A percentile compares a stretch with the other conserved stretches of the same genome.
Evolutionary conservation across 305 asterid genomes (phyloP).

Genomic region (Solanum hybrid): DNA sequence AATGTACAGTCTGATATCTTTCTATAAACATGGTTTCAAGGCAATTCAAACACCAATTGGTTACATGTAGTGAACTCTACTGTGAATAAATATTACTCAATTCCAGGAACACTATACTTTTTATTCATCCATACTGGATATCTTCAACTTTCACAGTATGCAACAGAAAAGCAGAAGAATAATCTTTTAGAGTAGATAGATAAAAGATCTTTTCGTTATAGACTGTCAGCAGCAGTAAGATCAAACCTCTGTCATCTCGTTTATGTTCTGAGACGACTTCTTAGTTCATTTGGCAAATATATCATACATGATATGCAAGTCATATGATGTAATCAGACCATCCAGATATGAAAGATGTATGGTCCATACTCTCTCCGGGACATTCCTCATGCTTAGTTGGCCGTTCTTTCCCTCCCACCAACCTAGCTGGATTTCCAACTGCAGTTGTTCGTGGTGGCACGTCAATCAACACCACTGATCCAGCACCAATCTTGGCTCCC

Average conservation of each 20-base stretch:
- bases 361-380: constrained; percentile 78
- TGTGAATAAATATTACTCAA: constrained; percentile 19
- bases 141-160: background rate
- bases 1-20: background rate
- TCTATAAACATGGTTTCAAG: background rate
- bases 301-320: constrained; percentile 6
- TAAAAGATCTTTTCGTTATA: background rate
- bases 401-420: constrained; percentile 58
- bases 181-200: background rate
- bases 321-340: constrained; percentile 71
- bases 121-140: background rate
- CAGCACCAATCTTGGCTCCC: constrained; percentile 71
- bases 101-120: background rate
- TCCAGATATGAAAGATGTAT: constrained; percentile 56
- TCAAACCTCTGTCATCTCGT: background rate
- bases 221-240: background rate
- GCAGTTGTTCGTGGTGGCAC: constrained; percentile 74
- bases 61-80: background rate
- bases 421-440: constrained; percentile 66
- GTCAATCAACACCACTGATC: constrained; percentile 55
- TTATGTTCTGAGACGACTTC: background rate
- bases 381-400: constrained; percentile 53
- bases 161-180: background rate
- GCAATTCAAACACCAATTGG: background rate
- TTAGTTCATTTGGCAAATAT: background rate